phyloP scores from a whole-genome alignment of 176 grass and related monocot genomes.

The Chloris gayana region DNA sequence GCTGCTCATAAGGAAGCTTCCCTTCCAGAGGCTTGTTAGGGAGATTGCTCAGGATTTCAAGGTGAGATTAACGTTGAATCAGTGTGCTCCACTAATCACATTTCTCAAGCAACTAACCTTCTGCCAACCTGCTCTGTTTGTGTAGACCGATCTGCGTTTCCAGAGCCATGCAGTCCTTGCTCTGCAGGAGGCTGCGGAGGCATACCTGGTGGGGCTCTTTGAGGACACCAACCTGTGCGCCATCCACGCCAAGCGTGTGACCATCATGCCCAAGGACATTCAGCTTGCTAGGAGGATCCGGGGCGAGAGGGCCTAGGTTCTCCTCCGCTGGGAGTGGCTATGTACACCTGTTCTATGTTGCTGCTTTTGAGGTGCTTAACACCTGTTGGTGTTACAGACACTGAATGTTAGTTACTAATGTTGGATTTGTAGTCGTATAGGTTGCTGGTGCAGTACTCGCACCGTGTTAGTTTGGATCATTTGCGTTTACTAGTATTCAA shows the following conservation, averaged over 20 bases:
- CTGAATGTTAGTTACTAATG: slow-evolving; percentile 4
- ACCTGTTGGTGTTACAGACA: background rate
- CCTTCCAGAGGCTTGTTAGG: slow-evolving; percentile 84
- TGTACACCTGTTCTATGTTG: background rate
- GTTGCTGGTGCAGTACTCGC: background rate
- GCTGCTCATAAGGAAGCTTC: slow-evolving; percentile 67
- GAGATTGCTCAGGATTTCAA: slow-evolving; percentile 77
- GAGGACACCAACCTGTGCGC: slow-evolving; percentile 76
- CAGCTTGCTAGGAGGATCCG: slow-evolving; percentile 72
- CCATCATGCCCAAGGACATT: slow-evolving; percentile 82
- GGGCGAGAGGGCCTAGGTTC: slow-evolving; percentile 61
- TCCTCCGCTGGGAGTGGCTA: no score
- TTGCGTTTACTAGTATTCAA: slow-evolving; percentile 12
- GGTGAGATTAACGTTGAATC: slow-evolving; percentile 42
- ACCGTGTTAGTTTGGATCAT: background rate
- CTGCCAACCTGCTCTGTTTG: background rate
- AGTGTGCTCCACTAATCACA: background rate
- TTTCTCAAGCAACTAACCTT: background rate
- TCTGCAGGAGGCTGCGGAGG: slow-evolving; percentile 68
- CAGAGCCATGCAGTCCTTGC: slow-evolving; percentile 70
- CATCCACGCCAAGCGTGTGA: slow-evolving; percentile 72
- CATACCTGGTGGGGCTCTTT: slow-evolving; percentile 63
- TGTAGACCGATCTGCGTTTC: slow-evolving; percentile 76
- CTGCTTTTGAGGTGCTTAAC: slow-evolving; percentile 15
- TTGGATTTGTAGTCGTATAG: background rate